Evolutionary conservation across 768 basidiomycete species (phyloP), one percentile per base, ranked within the genome.

Genomic region (Neoboletus brunneissimus): DNA sequence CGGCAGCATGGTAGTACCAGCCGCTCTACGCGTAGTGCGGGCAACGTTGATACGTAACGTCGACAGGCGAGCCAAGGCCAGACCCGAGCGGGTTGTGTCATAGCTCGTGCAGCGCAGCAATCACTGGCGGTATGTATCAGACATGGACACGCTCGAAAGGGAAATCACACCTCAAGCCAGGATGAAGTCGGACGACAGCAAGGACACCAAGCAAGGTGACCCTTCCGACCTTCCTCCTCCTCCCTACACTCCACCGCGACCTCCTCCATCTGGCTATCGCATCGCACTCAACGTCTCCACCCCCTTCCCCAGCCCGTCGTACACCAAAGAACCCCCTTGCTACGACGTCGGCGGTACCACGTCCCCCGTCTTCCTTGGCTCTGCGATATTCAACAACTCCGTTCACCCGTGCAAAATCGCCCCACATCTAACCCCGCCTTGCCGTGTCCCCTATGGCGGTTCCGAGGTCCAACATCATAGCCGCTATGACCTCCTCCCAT

Each of bases 371-470:
- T 94, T 78, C 73, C 61, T 94, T 32, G 91, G 89, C 15, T 88
- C 87, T 5, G 91, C 89, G 12, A 72, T 91, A 45, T 76, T 91
- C 66, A 76, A 60, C 53, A 73, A 76, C 57, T 83, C 85, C 0
- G 87, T 91, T 3, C 90, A 93, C 56, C 91, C 91, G 4, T 92
- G 91, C 81, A 94, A 93, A 76, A 82, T 92, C 62, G 83, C 76
- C 1, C 82, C 85, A 11, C 69, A 78, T 59, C 80, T 88, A n/a
- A 64, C n/a, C 65, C 79, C 60, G 60, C 75, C 70, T 56, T 82
- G 70, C 66, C 78, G 72, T 23, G 85, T 91, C 2, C 76, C 89
- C 4, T 89, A 81, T 61, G 88, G 81, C 15, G 87, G 87, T 6
- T 62, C 58, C 5, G 89, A 91, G 72, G 54, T 77, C 40, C 74